Evolutionary conservation across 345 rosid species (phyloP).

Genomic region (Bruguiera gymnorhiza): DNA sequence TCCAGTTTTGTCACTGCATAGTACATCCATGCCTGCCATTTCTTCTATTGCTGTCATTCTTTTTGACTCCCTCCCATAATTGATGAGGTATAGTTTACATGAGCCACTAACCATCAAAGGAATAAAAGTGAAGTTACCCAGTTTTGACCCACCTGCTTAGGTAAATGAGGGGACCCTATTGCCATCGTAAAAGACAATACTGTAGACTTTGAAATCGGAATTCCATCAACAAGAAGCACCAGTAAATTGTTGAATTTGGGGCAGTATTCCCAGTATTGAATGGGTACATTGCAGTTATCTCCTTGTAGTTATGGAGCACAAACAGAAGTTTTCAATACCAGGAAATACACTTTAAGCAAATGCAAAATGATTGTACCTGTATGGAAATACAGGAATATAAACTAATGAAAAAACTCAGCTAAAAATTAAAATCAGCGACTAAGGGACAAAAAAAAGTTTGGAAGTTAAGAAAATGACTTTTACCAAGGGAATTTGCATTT

Average conservation of each 20-base stretch:
- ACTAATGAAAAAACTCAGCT: no score
- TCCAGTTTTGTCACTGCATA: conserved; percentile 73
- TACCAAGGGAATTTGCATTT: not conserved
- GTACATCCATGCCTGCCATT: conserved; percentile 78
- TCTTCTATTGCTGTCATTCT: conserved; percentile 77
- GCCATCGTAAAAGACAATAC: conserved; percentile 69
- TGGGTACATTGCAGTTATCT: conserved; percentile 5
- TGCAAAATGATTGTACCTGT: no score
- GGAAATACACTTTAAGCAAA: no score
- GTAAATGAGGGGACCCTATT: conserved; percentile 59
- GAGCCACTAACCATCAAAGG: conserved; percentile 4
- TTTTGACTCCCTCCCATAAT: conserved; percentile 56
- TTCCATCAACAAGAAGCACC: conserved; percentile 17
- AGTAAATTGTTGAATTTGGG: no score
- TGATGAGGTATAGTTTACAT: not conserved
- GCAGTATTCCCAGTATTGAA: no score
- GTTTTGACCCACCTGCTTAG: conserved; percentile 45
- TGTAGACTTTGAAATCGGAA: conserved; percentile 70
- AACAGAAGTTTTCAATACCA: no score
- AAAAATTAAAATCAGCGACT: no score
- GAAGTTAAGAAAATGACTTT: conserved; percentile 52
- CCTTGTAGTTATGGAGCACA: conserved; percentile 15
- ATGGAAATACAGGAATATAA: no score
- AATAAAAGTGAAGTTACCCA: not conserved
- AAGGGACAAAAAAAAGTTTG: conserved; percentile 25